Conservation (phyloP, 148 eudicot species). For the Nepenthes gracilis region DNA sequence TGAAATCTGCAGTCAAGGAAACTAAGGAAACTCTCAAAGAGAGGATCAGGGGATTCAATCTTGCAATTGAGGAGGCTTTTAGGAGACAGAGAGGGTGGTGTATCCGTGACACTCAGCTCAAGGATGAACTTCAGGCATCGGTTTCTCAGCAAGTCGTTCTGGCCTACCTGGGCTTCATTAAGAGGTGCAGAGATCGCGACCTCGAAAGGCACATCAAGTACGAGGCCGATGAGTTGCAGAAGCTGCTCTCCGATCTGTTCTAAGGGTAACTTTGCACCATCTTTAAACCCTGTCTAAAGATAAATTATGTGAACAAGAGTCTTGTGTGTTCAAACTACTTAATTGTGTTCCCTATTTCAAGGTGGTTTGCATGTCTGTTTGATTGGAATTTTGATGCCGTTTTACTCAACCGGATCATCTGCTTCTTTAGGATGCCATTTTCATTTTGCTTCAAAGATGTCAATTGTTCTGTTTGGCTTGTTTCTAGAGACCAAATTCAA, state of each 20-base stretch:
- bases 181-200: conserved; percentile 16
- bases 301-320: no score
- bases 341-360: no score
- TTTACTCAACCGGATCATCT: no score
- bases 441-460: no score
- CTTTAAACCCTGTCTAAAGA: neutral
- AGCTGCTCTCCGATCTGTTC: conserved; percentile 44
- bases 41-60: conserved; percentile 36
- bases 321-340: no score
- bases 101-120: conserved; percentile 44
- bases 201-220: conserved; percentile 58
- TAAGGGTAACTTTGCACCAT: conserved; percentile 20
- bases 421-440: no score
- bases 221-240: conserved; percentile 49
- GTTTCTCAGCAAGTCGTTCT: conserved; percentile 41
- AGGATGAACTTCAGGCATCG: conserved; percentile 48
- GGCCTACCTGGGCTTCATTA: conserved; percentile 50
- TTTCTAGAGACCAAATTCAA: no score
- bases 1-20: conserved; percentile 20
- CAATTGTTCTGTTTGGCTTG: no score
- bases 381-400: no score
- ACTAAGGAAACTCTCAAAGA: conserved; percentile 29
- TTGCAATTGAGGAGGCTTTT: conserved; percentile 58
- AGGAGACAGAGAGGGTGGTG: conserved; percentile 51
- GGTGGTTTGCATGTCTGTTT: no score